Evolutionary conservation across 1,284 basidiomycete genomes (phyloP).

Genomic region (Irpex sp.): DNA sequence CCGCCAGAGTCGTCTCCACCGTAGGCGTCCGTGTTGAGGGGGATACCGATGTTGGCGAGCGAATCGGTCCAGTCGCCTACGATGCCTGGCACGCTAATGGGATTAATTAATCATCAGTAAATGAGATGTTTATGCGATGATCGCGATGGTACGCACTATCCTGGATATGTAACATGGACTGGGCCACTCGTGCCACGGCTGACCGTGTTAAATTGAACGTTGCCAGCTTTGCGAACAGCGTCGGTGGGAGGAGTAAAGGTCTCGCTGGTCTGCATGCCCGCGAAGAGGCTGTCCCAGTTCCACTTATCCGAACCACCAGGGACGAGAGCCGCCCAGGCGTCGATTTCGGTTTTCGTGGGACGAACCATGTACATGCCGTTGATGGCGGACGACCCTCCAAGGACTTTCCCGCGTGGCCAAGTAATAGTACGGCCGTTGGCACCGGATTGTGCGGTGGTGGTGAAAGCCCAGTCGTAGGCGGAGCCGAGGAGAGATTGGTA

Average conservation of each 20-base stretch:
- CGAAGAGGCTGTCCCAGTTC: constrained; percentile 48
- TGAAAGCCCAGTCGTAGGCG: constrained; percentile 63
- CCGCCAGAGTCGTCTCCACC: constrained; percentile 47
- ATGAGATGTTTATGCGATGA: neutral
- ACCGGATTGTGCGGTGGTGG: constrained; percentile 47
- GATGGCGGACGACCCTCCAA: constrained; percentile 69
- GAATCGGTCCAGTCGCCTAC: constrained; percentile 51
- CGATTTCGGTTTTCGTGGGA: constrained; percentile 49
- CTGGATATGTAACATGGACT: constrained; percentile 47
- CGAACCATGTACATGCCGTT: constrained; percentile 71
- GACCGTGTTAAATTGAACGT: constrained; percentile 37
- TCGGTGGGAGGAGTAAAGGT: constrained; percentile 35
- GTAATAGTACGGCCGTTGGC: constrained; percentile 33
- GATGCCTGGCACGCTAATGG: constrained; percentile 39
- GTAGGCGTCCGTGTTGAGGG: constrained; percentile 39
- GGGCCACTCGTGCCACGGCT: constrained; percentile 45
- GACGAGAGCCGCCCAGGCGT: constrained; percentile 50
- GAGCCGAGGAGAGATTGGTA: constrained; percentile 45
- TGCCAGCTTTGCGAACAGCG: constrained; percentile 31
- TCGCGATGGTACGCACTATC: constrained; percentile 33
- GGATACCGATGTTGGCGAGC: constrained; percentile 42
- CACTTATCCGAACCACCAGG: constrained; percentile 25
- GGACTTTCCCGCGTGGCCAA: constrained; percentile 66
- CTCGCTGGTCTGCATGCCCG: constrained; percentile 47
- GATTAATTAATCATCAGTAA: neutral